Percentiles rank a stretch among this genome's conserved stretches.
phyloP scores from a whole-genome alignment of 495 filamentous ascomycete genomes.

The Pyrenula aspistea region DNA sequence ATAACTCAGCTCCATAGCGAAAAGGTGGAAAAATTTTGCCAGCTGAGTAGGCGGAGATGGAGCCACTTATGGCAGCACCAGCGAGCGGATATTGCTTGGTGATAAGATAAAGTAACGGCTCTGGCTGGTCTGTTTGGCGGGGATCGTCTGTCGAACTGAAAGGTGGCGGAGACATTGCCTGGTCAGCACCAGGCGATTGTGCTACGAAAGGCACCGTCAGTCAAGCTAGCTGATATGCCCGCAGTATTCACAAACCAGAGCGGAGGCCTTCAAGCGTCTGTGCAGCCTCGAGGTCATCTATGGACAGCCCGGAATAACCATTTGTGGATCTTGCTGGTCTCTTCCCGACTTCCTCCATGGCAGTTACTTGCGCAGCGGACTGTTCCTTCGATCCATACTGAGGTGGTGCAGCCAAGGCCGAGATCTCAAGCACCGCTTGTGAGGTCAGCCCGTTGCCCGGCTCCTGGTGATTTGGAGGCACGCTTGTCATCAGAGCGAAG shows the following conservation, averaged over 20 bases:
- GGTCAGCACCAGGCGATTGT: slow-evolving; percentile 17
- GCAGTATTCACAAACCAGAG: slow-evolving; percentile 44
- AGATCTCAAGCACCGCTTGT: neutral
- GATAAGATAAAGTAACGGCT: slow-evolving; percentile 69
- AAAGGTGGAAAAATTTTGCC: slow-evolving; percentile 85
- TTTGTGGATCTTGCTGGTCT: neutral
- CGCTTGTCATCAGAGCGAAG: neutral
- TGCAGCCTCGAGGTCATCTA: slow-evolving; percentile 82
- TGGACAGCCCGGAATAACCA: slow-evolving; percentile 30
- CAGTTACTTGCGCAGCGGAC: neutral
- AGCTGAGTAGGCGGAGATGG: slow-evolving; percentile 65
- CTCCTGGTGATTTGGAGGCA: neutral
- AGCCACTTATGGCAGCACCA: slow-evolving; percentile 67
- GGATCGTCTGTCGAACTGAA: slow-evolving; percentile 7
- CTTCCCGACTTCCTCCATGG: neutral
- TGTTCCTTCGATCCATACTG: neutral
- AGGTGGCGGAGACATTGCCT: slow-evolving; percentile 13
- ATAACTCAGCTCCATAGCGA: slow-evolving; percentile 69
- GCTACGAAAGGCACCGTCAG: slow-evolving; percentile 2
- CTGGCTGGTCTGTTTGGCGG: slow-evolving; percentile 28
- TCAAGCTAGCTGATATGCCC: neutral
- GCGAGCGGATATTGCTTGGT: slow-evolving; percentile 70
- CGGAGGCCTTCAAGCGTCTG: slow-evolving; percentile 77
- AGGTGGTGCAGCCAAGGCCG: neutral
- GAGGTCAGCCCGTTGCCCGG: neutral